These are phyloP conservation scores for Ceratocystis eucalypticola DNA, from an alignment of 2,329 filamentous ascomycete species.

Conservation along the genomic window DNA sequence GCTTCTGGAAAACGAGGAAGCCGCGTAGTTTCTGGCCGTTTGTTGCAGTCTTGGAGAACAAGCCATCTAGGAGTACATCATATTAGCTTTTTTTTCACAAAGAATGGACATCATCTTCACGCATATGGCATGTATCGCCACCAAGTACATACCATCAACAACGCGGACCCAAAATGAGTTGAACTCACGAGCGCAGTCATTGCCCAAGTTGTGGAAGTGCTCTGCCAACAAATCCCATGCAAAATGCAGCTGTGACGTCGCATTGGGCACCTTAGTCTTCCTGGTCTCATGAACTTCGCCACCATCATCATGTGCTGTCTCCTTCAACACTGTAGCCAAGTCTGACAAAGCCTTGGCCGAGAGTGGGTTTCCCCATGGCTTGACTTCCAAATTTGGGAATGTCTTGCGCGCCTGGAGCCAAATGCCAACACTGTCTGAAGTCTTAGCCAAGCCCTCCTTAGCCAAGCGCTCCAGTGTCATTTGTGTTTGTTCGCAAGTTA, in stretches of 20 bases:
- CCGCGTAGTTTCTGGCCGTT: constrained; percentile 86
- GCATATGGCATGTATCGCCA: neutral
- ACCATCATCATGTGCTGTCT: constrained; percentile 41
- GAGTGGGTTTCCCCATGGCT: constrained; percentile 69
- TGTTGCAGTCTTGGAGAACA: constrained; percentile 71
- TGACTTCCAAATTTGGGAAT: constrained; percentile 50
- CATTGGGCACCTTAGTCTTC: constrained; percentile 53
- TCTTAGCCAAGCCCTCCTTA: constrained; percentile 56
- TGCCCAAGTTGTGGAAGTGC: constrained; percentile 33
- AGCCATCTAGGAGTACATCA: constrained; percentile 43
- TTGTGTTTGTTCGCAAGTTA: constrained; percentile 44
- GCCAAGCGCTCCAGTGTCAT: constrained; percentile 49
- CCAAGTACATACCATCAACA: constrained; percentile 58
- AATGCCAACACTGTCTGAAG: constrained; percentile 76
- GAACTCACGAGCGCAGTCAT: constrained; percentile 39
- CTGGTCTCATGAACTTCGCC: constrained; percentile 27
- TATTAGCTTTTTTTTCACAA: neutral
- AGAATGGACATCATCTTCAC: neutral
- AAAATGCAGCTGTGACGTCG: constrained; percentile 71
- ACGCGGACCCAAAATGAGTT: constrained; percentile 72
- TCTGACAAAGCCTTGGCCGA: constrained; percentile 51
- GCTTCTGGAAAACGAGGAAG: constrained; percentile 71
- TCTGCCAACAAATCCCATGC: constrained; percentile 72
- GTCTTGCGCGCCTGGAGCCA: constrained; percentile 60
- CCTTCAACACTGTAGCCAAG: constrained; percentile 67